phyloP scores from a whole-genome alignment of 495 filamentous ascomycete genomes.

The Penicillium subrubescens region DNA sequence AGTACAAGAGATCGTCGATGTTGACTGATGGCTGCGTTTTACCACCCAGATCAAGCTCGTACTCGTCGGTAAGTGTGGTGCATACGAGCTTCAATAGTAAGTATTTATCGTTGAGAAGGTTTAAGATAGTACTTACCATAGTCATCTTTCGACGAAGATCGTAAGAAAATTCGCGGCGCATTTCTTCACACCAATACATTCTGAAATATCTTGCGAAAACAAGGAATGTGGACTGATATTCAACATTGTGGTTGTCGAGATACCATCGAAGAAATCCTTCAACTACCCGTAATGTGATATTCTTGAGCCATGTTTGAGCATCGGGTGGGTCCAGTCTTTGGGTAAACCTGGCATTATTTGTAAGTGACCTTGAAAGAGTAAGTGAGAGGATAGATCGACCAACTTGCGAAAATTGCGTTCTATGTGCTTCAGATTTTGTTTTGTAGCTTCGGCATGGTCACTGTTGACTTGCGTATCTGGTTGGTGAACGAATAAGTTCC shows the following conservation, averaged over 20 bases:
- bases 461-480: background rate
- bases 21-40: constrained; percentile 5
- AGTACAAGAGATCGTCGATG: constrained; percentile 23
- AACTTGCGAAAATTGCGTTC: background rate
- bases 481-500: background rate
- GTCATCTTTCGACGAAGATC: constrained; percentile 10
- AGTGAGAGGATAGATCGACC: background rate
- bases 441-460: background rate
- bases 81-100: constrained; percentile 7
- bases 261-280: constrained; percentile 13
- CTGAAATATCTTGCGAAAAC: constrained; percentile 2
- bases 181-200: constrained; percentile 11
- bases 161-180: constrained; percentile 5
- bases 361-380: background rate
- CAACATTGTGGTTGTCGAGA: constrained; percentile 8
- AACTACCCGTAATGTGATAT: constrained; percentile 8
- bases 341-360: background rate
- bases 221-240: constrained; percentile 2
- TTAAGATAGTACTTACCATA: background rate
- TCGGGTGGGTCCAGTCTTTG: background rate
- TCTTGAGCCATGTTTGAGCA: constrained; percentile 6
- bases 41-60: constrained; percentile 10
- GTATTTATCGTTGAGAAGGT: background rate
- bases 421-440: too few species aligned
- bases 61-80: constrained; percentile 7